These are phyloP conservation scores for Spinacia oleracea DNA, from an alignment of 179 eudicot species.

Conservation along the genomic window DNA sequence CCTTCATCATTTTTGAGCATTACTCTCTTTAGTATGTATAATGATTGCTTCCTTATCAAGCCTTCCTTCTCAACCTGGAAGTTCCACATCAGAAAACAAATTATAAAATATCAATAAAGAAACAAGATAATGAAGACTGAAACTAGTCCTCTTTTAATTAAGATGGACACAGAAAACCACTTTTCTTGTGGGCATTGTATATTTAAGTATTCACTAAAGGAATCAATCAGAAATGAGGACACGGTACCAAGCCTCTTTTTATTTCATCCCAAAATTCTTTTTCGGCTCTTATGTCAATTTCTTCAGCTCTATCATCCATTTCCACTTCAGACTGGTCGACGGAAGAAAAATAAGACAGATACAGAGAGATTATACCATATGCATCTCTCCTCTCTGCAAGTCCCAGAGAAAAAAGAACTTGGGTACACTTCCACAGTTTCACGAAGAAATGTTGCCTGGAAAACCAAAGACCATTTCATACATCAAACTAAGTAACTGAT, in stretches of 20 bases:
- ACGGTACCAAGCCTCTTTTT: conserved; percentile 84
- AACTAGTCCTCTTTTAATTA: background rate
- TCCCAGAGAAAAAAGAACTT: conserved; percentile 62
- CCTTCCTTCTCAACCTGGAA: conserved; percentile 78
- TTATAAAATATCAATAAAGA: background rate
- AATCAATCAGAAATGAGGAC: conserved; percentile 10
- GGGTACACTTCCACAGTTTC: conserved; percentile 76
- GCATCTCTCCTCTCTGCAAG: conserved; percentile 87
- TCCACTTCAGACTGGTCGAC: conserved; percentile 36
- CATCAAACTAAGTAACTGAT: background rate
- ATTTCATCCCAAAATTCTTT: conserved; percentile 84
- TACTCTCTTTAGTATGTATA: conserved; percentile 65
- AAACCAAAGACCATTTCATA: conserved; percentile 17
- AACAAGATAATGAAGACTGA: background rate
- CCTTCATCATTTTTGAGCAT: conserved; percentile 45
- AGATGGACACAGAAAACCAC: background rate
- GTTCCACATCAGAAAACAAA: conserved; percentile 14
- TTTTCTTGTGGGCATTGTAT: background rate
- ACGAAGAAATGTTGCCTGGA: conserved; percentile 57
- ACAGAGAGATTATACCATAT: conserved; percentile 73
- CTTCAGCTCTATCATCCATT: conserved; percentile 44
- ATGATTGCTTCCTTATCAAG: conserved; percentile 79
- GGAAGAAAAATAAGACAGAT: conserved; percentile 60
- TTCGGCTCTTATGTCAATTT: conserved; percentile 67
- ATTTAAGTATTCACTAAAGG: conserved; percentile 7